These are phyloP conservation scores for Colletotrichum chrysophilum DNA, from an alignment of 2,329 filamentous ascomycete genomes.

Conservation along the genomic window DNA sequence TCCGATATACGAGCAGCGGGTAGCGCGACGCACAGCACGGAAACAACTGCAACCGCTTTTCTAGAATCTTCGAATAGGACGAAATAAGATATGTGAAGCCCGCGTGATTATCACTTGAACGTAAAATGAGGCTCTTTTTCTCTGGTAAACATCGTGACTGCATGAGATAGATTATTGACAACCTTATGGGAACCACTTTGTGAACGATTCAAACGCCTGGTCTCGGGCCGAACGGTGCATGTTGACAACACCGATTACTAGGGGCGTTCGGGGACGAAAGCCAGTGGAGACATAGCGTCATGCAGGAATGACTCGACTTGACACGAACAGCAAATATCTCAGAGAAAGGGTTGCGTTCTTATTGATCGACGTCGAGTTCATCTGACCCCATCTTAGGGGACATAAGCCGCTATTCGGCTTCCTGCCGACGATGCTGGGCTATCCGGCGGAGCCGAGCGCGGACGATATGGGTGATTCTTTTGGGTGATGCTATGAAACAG, in stretches of 20 bases:
- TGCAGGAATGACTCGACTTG: background rate
- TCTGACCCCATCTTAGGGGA: background rate
- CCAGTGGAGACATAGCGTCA: background rate
- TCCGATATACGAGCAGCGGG: background rate
- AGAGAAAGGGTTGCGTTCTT: background rate
- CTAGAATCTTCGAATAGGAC: background rate
- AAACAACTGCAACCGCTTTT: background rate
- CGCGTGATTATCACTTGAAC: background rate
- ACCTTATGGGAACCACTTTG: background rate
- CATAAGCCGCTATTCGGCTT: background rate
- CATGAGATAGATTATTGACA: background rate
- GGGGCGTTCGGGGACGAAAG: background rate
- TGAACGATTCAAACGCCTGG: background rate
- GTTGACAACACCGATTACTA: background rate
- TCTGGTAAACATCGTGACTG: background rate
- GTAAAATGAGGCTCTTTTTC: background rate
- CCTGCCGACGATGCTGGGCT: background rate
- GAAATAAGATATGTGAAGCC: background rate
- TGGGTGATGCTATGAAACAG: background rate
- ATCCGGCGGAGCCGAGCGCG: background rate
- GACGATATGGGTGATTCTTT: background rate
- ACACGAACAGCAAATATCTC: background rate
- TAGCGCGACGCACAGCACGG: background rate
- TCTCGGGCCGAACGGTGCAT: conserved; percentile 20
- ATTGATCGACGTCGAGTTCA: background rate